Evolutionary conservation across 2,329 filamentous ascomycete species (phyloP).

Genomic region (Fusarium napiforme): DNA sequence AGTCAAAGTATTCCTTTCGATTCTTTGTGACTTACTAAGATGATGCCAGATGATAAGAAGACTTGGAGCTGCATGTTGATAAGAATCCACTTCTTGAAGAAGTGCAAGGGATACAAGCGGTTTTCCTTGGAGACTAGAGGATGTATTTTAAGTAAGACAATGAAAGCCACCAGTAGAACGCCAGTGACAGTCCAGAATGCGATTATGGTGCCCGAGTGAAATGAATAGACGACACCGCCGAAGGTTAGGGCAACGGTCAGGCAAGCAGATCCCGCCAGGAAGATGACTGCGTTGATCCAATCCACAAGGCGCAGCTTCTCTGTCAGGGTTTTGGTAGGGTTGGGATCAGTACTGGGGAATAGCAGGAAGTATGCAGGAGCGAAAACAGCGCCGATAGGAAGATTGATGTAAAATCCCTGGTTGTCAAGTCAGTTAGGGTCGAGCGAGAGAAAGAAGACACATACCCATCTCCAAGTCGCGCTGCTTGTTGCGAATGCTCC

Average conservation of each 20-base stretch:
- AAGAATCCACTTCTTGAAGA: neutral
- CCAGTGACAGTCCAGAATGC: neutral
- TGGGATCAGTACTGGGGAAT: neutral
- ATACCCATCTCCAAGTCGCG: neutral
- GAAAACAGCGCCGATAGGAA: neutral
- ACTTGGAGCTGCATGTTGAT: slow-evolving; percentile 7
- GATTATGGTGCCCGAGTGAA: neutral
- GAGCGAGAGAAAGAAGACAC: neutral
- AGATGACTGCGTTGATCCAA: neutral
- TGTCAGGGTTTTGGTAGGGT: neutral
- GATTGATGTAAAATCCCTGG: neutral
- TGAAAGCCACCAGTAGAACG: accelerated
- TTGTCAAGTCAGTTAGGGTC: accelerated
- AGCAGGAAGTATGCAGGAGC: neutral
- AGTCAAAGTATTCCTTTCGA: accelerated
- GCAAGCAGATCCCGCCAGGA: neutral
- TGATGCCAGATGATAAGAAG: neutral
- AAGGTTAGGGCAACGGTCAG: neutral
- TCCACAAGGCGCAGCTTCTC: neutral
- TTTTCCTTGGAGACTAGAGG: neutral
- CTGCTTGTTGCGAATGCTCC: neutral
- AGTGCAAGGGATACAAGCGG: neutral
- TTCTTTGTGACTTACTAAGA: neutral
- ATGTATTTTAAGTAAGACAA: neutral
- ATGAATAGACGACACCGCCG: neutral